These are phyloP conservation scores for Nasturtium officinale DNA, from an alignment of 345 rosid species.

Conservation along the genomic window DNA sequence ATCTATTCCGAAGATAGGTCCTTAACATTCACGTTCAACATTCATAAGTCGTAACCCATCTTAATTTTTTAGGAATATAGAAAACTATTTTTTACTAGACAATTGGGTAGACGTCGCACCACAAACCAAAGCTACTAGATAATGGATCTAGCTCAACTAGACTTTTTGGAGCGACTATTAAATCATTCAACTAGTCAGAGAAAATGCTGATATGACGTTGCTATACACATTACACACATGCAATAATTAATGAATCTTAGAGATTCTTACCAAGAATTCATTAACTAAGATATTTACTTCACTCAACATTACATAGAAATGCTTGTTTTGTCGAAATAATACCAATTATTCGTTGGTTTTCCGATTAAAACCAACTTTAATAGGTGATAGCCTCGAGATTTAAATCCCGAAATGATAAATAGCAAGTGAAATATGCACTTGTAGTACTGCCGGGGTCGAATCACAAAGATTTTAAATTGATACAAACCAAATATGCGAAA, in stretches of 20 bases:
- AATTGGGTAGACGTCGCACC: slow-evolving; percentile 5
- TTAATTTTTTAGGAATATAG: background rate
- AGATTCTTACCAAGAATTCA: background rate
- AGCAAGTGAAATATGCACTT: background rate
- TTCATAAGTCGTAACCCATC: background rate
- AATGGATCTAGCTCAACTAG: background rate
- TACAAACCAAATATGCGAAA: background rate
- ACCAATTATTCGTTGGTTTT: background rate
- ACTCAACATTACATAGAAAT: background rate
- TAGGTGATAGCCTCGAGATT: background rate
- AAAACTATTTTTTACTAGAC: background rate
- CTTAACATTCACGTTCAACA: background rate
- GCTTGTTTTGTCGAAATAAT: background rate
- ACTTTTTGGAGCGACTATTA: background rate
- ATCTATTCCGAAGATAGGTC: background rate
- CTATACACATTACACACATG: background rate
- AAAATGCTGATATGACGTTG: slow-evolving; percentile 1
- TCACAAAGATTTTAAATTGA: background rate
- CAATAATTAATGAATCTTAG: background rate
- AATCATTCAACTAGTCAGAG: background rate
- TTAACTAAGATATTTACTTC: background rate
- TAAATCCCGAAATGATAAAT: background rate
- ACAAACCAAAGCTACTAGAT: background rate
- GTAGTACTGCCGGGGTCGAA: background rate
- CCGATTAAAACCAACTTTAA: background rate